Base-by-base conservation (phyloP, 345 rosid genomes). In the Theobroma cacao region DNA sequence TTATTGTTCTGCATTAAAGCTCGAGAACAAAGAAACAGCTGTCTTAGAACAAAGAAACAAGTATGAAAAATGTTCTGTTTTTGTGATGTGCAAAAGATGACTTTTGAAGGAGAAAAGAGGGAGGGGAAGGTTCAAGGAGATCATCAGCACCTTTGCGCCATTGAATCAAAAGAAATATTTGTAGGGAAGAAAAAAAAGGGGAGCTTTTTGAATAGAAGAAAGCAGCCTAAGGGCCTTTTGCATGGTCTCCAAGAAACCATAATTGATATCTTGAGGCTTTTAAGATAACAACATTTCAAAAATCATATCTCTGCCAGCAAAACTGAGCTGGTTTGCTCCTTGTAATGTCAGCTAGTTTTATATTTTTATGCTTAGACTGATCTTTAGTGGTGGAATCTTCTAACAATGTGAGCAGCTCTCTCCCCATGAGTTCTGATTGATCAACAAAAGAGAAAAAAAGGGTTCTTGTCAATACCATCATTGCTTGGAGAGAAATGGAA, bases 161-260 rank as follows among this genome's bases (percentile, higher is more conserved):
- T 59, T 28, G 24, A 45, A 75, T 79, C 62, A 71, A 74, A 45
- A 77, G 65, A 59, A 59, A 30, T n/a, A 61, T n/a, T n/a, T 20
- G 12, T 20, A 6, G 60, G 45, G n/a, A n/a, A 45, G 59, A 2
- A 26, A 41, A 84, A 85, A 28, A 43, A 85, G 84, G 82, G 50
- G 67, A 68, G 61, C 67, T 82, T 87, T 85, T 82, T 70, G 60
- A 83, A 84, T 71, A 65, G 71, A 77, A 78, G 75, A 65, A 76
- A 73, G 69, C 65, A 78, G 80, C 78, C 45, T 84, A 83, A 79
- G 75, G 75, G 79, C 76, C 83, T 88, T 90, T 86, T 85, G 88
- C 93, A 92, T 91, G 89, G 93, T 89, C 97, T 88, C 90, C 93
- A 80, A 92, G 91, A 76, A 31, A 81, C 58, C 50, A 85, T 85